A percentile compares a stretch with the other conserved stretches of the same genome.
Conservation (phyloP, 192 early-diverging fungal genomes). For the Backusella morwellensis region DNA sequence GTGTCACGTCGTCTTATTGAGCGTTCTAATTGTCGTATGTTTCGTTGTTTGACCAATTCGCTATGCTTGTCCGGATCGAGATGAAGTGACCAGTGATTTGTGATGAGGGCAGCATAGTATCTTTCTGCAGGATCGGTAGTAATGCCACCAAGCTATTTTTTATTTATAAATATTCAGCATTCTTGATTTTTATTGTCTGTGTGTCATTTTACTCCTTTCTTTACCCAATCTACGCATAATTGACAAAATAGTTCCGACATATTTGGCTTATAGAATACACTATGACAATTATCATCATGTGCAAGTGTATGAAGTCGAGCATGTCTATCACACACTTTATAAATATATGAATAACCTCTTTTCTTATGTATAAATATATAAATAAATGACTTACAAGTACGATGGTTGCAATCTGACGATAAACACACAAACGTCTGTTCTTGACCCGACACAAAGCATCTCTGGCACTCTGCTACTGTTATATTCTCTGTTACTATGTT, state of each 20-base stretch:
- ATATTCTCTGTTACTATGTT: background rate
- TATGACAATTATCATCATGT: background rate
- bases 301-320: conserved; percentile 9
- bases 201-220: background rate
- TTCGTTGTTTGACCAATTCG: background rate
- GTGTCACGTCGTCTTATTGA: conserved; percentile 13
- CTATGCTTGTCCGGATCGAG: background rate
- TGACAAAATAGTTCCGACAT: conserved; percentile 19
- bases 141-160: conserved; percentile 17
- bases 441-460: background rate
- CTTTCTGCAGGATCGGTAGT: conserved; percentile 15
- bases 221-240: conserved; percentile 26
- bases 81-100: background rate
- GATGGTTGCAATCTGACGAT: background rate
- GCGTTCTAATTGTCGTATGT: conserved; percentile 1
- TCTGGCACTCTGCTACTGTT: background rate
- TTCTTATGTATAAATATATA: background rate
- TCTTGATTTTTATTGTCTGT: background rate
- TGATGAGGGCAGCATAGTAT: background rate
- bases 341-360: background rate
- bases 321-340: conserved; percentile 26
- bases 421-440: conserved; percentile 3
- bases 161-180: background rate
- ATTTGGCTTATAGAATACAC: conserved; percentile 21
- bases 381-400: conserved; percentile 5